Evolutionary conservation across 768 basidiomycete species (phyloP).

Genomic region (Cystofilobasidium macerans): DNA sequence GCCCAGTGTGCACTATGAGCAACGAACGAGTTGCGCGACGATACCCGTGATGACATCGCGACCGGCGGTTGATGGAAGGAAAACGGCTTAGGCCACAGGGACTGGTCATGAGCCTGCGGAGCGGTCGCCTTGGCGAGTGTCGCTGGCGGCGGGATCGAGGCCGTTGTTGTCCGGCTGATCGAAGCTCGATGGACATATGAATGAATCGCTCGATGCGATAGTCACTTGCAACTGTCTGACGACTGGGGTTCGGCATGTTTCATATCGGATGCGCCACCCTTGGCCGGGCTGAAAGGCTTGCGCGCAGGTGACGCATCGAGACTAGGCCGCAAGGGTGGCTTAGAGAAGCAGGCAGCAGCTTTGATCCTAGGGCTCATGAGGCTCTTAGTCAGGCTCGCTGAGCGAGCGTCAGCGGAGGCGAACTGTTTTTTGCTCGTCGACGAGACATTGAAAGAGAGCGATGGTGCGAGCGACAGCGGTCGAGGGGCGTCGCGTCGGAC

Average conservation of each 20-base stretch:
- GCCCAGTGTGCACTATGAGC: no score
- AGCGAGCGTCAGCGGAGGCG: neutral
- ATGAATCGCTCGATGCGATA: neutral
- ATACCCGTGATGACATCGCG: no score
- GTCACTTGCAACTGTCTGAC: neutral
- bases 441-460: neutral
- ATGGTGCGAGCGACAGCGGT: no score
- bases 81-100: neutral
- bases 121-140: neutral
- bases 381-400: neutral
- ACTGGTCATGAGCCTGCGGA: neutral
- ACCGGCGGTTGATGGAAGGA: no score
- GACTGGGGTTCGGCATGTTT: no score
- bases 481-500: no score
- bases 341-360: neutral
- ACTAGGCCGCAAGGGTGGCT: no score
- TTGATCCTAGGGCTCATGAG: neutral
- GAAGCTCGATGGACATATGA: neutral
- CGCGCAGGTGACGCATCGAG: neutral
- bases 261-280: no score
- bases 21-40: no score
- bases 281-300: neutral
- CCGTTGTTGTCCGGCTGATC: neutral
- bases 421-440: neutral
- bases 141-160: neutral